Conservation (phyloP, 2,329 filamentous ascomycete species). For the Hirsutella minnesotensis region DNA sequence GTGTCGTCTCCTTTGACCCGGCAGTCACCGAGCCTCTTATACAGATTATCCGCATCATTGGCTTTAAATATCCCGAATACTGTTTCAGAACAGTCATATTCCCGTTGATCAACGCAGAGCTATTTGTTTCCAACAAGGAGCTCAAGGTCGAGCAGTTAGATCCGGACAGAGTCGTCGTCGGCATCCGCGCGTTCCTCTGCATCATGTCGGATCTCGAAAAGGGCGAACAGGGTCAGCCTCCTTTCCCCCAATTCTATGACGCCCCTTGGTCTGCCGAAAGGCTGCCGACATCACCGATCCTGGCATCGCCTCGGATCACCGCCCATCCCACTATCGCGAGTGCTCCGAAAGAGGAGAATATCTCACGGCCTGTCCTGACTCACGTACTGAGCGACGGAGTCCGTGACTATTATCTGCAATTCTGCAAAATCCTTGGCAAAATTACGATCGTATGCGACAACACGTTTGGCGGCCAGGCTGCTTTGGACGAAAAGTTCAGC, state of each 20-base stretch:
- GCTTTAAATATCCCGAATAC: slow-evolving; percentile 84
- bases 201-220: slow-evolving; percentile 91
- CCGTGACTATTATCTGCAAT: slow-evolving; percentile 76
- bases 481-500: slow-evolving; percentile 88
- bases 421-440: slow-evolving; percentile 90
- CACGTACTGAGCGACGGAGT: slow-evolving; percentile 61
- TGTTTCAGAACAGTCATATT: slow-evolving; percentile 93
- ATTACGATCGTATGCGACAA: slow-evolving; percentile 96
- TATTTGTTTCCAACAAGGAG: slow-evolving; percentile 67
- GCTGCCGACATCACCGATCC: slow-evolving; percentile 36
- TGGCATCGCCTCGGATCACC: slow-evolving; percentile 23
- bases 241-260: slow-evolving; percentile 65
- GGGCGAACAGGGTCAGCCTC: slow-evolving; percentile 62
- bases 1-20: slow-evolving; percentile 70
- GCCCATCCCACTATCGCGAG: slow-evolving; percentile 13
- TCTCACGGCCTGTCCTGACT: slow-evolving; percentile 53
- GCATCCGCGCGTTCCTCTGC: slow-evolving; percentile 83
- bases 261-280: slow-evolving; percentile 28
- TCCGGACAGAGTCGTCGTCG: slow-evolving; percentile 93
- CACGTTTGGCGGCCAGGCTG: slow-evolving; percentile 90
- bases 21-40: slow-evolving; percentile 83
- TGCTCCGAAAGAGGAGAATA: slow-evolving; percentile 42
- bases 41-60: slow-evolving; percentile 87
- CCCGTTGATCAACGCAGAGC: slow-evolving; percentile 81
- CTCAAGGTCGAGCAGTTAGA: slow-evolving; percentile 85